Percentiles rank a stretch among this genome's conserved stretches.
Conservation (phyloP, 371 early-diverging fungal genomes). For the Mortierella sp. region DNA sequence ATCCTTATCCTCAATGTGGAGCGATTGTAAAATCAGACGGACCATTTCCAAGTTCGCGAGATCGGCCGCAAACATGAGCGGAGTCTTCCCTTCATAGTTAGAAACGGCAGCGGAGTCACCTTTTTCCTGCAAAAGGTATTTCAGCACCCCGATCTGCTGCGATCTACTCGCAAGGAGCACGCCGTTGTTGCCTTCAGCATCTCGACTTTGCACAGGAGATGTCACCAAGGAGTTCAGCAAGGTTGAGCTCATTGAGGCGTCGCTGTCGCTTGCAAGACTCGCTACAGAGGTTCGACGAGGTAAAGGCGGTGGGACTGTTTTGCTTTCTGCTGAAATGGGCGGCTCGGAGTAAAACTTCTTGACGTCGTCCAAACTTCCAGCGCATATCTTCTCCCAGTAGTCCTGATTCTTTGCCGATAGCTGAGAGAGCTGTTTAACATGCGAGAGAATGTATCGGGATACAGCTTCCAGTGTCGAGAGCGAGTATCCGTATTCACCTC, state of each 20-base stretch:
- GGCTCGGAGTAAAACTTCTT: slow-evolving; percentile 7
- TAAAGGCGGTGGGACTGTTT: background rate
- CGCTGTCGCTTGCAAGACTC: slow-evolving; percentile 22
- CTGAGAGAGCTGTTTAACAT: slow-evolving; percentile 47
- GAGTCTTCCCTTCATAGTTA: slow-evolving; percentile 59
- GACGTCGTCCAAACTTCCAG: slow-evolving; percentile 35
- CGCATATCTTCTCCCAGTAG: slow-evolving; percentile 55
- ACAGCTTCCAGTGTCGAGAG: slow-evolving; percentile 68
- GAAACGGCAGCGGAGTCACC: slow-evolving; percentile 8
- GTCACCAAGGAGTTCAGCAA: slow-evolving; percentile 13
- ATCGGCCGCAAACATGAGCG: slow-evolving; percentile 59
- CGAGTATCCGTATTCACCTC: slow-evolving; percentile 65
- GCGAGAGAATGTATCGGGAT: slow-evolving; percentile 59
- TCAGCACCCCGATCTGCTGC: slow-evolving; percentile 51
- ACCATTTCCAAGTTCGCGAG: slow-evolving; percentile 49
- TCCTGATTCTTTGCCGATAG: slow-evolving; percentile 54
- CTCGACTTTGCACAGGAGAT: slow-evolving; percentile 44
- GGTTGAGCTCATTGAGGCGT: slow-evolving; percentile 2
- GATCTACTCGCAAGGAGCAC: slow-evolving; percentile 59
- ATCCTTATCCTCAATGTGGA: slow-evolving; percentile 5
- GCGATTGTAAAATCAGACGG: slow-evolving; percentile 29
- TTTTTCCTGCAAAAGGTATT: slow-evolving; percentile 41
- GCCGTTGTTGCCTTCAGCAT: slow-evolving; percentile 60
- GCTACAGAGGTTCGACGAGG: slow-evolving; percentile 18
- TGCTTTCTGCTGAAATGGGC: background rate